Percentiles rank a stretch among this genome's conserved stretches.
Conservation (phyloP, 352 stramenopile genomes). For the Thalassiosira ordinaria region DNA sequence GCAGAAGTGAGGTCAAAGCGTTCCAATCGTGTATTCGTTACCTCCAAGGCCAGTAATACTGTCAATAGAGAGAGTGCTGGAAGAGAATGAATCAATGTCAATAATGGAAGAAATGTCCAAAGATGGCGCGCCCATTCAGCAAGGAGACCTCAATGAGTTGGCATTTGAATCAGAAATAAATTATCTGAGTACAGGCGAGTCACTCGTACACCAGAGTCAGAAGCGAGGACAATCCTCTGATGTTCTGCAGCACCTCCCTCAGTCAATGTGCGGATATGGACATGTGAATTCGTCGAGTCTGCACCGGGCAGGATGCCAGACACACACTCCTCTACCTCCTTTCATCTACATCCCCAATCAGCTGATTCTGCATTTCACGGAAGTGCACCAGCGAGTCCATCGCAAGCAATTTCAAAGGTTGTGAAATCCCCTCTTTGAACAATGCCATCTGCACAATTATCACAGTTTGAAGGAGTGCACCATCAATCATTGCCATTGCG, state of each 20-base stretch:
- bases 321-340: constrained; percentile 53
- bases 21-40: constrained; percentile 43
- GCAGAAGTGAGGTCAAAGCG: constrained; percentile 51
- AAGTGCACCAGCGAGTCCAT: constrained; percentile 66
- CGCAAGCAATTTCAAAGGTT: constrained; percentile 87
- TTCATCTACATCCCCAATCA: constrained; percentile 89
- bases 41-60: constrained; percentile 45
- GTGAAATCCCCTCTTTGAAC: constrained; percentile 91
- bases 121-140: constrained; percentile 56
- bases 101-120: constrained; percentile 55
- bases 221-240: constrained; percentile 88
- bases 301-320: constrained; percentile 43
- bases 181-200: constrained; percentile 51
- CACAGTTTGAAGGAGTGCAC: constrained; percentile 57
- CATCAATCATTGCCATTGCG: constrained; percentile 59
- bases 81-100: constrained; percentile 50
- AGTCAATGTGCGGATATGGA: constrained; percentile 76
- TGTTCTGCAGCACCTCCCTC: constrained; percentile 88
- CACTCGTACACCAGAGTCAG: constrained; percentile 82
- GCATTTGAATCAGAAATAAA: constrained; percentile 48
- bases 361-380: constrained; percentile 62
- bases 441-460: constrained; percentile 80
- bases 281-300: constrained; percentile 62
- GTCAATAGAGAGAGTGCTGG: constrained; percentile 35
- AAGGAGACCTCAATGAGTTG: constrained; percentile 59